Percentiles rank a stretch among this genome's conserved stretches.
phyloP scores from a whole-genome alignment of 306 rosid genomes.

The Cercis canadensis region DNA sequence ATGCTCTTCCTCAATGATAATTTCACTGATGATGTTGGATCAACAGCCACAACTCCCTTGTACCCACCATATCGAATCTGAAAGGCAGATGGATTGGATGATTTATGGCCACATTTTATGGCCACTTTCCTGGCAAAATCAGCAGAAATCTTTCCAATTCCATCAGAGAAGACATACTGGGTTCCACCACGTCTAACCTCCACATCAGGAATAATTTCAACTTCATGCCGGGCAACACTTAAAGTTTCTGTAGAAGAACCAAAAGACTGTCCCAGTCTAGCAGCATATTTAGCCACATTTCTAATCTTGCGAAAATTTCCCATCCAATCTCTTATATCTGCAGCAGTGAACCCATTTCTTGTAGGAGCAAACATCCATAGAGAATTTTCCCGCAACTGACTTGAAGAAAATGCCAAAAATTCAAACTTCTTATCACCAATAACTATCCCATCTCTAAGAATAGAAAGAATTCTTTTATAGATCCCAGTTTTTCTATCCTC shows the following conservation, averaged over 20 bases:
- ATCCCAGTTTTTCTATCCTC: conserved; percentile 57
- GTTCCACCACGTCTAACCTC: conserved; percentile 12
- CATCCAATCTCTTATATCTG: conserved; percentile 65
- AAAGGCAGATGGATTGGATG: conserved; percentile 70
- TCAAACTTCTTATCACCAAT: conserved; percentile 80
- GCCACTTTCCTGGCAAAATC: conserved; percentile 74
- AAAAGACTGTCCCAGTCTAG: conserved; percentile 89
- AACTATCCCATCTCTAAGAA: conserved; percentile 65
- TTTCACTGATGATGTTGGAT: conserved; percentile 67
- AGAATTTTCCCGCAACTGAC: conserved; percentile 84
- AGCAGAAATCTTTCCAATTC: conserved; percentile 85
- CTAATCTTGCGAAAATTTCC: conserved; percentile 67
- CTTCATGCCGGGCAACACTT: conserved; percentile 53
- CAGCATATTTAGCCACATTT: conserved; percentile 95
- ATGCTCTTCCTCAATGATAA: conserved; percentile 81
- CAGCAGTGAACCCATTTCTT: conserved; percentile 44
- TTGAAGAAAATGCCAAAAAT: conserved; percentile 88
- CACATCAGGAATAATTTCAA: conserved; percentile 65
- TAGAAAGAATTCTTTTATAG: conserved; percentile 67
- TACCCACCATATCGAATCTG: conserved; percentile 91
- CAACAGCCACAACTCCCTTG: conserved; percentile 92
- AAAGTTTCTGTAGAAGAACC: conserved; percentile 88
- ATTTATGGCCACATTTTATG: conserved; percentile 58
- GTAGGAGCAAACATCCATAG: conserved; percentile 91
- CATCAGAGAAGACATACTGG: conserved; percentile 78